Evolutionary conservation across 345 rosid genomes (phyloP).

Genomic region (Physaria fendleri): DNA sequence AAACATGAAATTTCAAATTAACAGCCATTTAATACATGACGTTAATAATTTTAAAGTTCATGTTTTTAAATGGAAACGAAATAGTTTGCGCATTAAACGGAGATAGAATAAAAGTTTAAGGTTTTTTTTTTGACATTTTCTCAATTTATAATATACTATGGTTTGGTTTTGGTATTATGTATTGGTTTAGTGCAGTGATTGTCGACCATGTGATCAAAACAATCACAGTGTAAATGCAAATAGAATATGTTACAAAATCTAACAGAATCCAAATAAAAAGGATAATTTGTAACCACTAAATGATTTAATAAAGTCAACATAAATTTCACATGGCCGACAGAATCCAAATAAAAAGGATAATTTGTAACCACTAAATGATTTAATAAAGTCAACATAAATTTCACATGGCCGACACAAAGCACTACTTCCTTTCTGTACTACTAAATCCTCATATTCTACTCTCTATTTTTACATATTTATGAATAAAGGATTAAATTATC

Average conservation of each 20-base stretch:
- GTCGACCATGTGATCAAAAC: slow-evolving; percentile 15
- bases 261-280: not conserved
- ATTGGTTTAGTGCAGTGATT: slow-evolving; percentile 15
- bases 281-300: slow-evolving; percentile 11
- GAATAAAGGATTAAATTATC: not conserved
- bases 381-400: slow-evolving; percentile 25
- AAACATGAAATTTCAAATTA: too few relatives aligned
- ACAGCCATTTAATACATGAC: too few relatives aligned
- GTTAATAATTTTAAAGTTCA: too few relatives aligned
- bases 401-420: slow-evolving; percentile 60
- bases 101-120: too few relatives aligned
- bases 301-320: slow-evolving; percentile 27
- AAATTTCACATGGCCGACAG: slow-evolving; percentile 54
- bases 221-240: slow-evolving; percentile 9
- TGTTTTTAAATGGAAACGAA: too few relatives aligned
- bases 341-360: not conserved
- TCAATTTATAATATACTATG: not conserved
- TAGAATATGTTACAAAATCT: slow-evolving; percentile 11
- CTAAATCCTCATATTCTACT: slow-evolving; percentile 14
- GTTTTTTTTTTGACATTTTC: too few relatives aligned
- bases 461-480: not conserved
- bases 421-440: slow-evolving; percentile 23
- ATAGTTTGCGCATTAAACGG: too few relatives aligned
- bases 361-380: slow-evolving; percentile 16
- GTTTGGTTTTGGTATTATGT: not conserved